Conservation (phyloP, 148 eudicot genomes). For the Camellia granthamiana region DNA sequence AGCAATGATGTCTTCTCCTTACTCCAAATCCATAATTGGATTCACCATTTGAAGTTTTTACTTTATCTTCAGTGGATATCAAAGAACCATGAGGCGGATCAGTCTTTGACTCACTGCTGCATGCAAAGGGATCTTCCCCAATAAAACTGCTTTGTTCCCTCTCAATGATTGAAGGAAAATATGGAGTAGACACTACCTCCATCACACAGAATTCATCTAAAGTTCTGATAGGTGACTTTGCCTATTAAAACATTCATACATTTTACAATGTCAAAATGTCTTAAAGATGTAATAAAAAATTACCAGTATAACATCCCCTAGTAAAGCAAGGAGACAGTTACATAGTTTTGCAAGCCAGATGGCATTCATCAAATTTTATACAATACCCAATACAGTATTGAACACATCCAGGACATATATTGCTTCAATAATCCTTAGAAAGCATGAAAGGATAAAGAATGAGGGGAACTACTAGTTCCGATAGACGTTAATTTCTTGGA, state of each 20-base stretch:
- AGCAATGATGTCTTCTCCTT: conserved; percentile 69
- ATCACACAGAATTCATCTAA: conserved; percentile 73
- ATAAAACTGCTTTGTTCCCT: conserved; percentile 26
- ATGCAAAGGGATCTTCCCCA: conserved; percentile 19
- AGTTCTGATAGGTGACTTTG: conserved; percentile 79
- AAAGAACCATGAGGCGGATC: conserved; percentile 13
- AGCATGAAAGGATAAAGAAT: background rate
- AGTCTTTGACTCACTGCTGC: conserved; percentile 14
- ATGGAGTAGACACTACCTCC: conserved; percentile 60
- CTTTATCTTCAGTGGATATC: conserved; percentile 18
- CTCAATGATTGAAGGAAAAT: conserved; percentile 49
- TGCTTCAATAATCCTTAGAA: background rate
- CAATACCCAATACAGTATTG: background rate
- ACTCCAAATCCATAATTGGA: conserved; percentile 53
- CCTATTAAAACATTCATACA: conserved; percentile 46
- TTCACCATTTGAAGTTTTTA: conserved; percentile 23
- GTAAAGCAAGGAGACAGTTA: background rate
- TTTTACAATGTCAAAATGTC: background rate
- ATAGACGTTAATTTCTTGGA: background rate
- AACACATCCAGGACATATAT: background rate
- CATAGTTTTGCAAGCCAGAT: background rate
- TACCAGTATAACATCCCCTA: background rate
- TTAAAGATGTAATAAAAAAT: background rate
- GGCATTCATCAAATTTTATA: background rate
- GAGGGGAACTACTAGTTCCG: background rate